Conservation (phyloP, 108 stramenopile genomes). For the Schizochytrium sp. region DNA sequence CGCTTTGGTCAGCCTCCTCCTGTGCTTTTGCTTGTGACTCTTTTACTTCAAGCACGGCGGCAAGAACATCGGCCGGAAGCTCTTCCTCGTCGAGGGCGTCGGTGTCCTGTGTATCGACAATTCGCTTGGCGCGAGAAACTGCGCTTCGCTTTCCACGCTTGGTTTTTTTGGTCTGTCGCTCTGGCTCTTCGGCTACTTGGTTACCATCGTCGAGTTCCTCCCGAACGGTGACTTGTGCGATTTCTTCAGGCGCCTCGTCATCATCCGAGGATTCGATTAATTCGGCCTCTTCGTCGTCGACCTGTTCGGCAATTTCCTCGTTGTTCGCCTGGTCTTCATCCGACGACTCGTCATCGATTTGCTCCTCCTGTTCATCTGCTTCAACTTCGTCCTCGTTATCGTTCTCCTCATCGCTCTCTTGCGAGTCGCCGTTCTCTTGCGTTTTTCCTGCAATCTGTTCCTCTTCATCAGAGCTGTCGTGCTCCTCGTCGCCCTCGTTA, state of each 20-base stretch:
- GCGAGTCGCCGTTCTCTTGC: neutral
- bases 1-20: neutral
- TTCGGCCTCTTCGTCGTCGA: neutral
- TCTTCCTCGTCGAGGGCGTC: too few species aligned
- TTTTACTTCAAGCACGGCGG: neutral
- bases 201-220: neutral
- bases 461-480: neutral
- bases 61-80: neutral
- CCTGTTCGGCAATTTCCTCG: neutral
- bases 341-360: neutral
- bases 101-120: too few species aligned
- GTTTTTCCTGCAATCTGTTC: neutral
- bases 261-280: neutral
- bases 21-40: too few species aligned
- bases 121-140: too few species aligned
- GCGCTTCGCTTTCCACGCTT: too few species aligned
- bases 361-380: neutral
- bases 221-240: neutral
- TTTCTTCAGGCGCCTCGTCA: neutral
- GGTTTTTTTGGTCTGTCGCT: too few species aligned
- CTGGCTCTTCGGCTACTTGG: neutral
- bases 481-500: neutral
- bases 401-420: neutral
- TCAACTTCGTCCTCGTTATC: neutral
- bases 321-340: neutral